Evolutionary conservation across 441 rosid genomes (phyloP).

Genomic region (Viola pubescens): DNA sequence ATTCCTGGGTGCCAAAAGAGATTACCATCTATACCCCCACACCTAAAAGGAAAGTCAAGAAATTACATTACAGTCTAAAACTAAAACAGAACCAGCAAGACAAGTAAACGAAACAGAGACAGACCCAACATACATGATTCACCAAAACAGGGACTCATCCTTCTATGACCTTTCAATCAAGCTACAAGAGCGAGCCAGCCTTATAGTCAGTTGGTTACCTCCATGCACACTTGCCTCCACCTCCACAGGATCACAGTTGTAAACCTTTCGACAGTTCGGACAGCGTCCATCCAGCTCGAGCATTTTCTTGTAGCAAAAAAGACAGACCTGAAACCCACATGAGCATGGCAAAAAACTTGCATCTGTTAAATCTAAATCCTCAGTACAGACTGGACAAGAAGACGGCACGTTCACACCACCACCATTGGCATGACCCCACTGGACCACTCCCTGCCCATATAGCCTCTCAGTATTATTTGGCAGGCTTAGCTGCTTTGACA

Average conservation of each 20-base stretch:
- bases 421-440: conserved; percentile 39
- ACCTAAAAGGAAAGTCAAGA: conserved; percentile 26
- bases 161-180: conserved; percentile 67
- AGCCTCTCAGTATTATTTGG: conserved; percentile 28
- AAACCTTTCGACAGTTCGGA: conserved; percentile 89
- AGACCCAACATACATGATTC: conserved; percentile 32
- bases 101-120: conserved; percentile 24
- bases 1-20: conserved; percentile 45
- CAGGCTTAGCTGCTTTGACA: conserved; percentile 59
- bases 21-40: conserved; percentile 39
- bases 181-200: conserved; percentile 68
- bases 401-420: conserved; percentile 38
- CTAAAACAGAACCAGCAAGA: conserved; percentile 31
- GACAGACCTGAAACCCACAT: conserved; percentile 85
- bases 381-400: conserved; percentile 83
- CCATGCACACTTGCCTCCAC: conserved; percentile 48
- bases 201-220: conserved; percentile 41
- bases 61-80: conserved; percentile 24
- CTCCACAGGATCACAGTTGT: conserved; percentile 40
- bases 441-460: conserved; percentile 31
- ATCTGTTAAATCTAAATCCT: conserved; percentile 84
- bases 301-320: conserved; percentile 90
- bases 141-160: conserved; percentile 17
- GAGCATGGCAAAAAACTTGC: conserved; percentile 73
- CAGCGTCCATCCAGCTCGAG: conserved; percentile 81